A percentile compares a stretch with the other conserved stretches of the same genome.
Conservation (phyloP, 2,329 filamentous ascomycete genomes). For the Apiospora pterosperma region DNA sequence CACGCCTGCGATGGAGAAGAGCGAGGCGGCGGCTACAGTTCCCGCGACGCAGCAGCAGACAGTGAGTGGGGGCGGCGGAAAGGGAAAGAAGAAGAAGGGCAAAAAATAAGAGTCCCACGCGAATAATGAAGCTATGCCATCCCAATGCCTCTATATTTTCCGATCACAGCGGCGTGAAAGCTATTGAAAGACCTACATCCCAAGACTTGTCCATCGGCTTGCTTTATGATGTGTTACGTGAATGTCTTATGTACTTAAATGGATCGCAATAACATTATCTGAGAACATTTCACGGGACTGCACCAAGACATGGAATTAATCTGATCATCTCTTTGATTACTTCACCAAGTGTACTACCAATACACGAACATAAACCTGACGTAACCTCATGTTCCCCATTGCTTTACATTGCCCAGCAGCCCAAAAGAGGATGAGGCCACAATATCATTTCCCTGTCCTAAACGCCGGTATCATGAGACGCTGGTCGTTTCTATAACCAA, state of each 20-base stretch:
- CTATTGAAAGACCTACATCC: not conserved
- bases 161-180: not conserved
- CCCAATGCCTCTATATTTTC: not conserved
- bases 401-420: not conserved
- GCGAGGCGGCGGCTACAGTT: constrained; percentile 15
- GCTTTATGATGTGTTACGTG: too few species aligned
- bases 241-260: not conserved
- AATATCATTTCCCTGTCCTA: not conserved
- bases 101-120: constrained; percentile 53
- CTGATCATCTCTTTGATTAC: not conserved
- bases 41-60: constrained; percentile 22
- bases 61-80: constrained; percentile 34
- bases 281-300: not conserved
- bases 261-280: not conserved
- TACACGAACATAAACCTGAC: constrained; percentile 11
- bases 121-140: not conserved
- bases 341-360: constrained; percentile 4
- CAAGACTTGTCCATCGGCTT: not conserved
- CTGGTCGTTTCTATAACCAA: constrained; percentile 1
- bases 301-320: not conserved
- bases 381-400: constrained; percentile 7
- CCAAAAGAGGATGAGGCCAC: constrained; percentile 2
- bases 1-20: constrained; percentile 24
- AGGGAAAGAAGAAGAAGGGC: constrained; percentile 70
- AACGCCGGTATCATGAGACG: constrained; percentile 9